Evolutionary conservation across 257 asterid genomes (phyloP), one percentile per base, ranked within the genome.

Genomic region (Solanum boliviense): DNA sequence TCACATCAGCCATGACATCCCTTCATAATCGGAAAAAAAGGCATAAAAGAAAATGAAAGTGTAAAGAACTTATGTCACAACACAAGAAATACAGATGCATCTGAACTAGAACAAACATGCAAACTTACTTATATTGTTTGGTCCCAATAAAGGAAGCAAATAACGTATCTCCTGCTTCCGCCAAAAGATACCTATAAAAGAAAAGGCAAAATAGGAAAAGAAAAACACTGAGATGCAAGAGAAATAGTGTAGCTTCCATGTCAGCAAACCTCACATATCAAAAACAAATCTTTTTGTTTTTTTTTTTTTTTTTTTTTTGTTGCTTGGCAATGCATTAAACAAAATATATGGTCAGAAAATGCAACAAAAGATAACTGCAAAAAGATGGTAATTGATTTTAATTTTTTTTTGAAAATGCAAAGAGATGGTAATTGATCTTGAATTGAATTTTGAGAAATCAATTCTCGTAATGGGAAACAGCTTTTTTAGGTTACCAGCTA

Each of bases 1-100:
- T 96, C 91, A 98, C 99, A 94, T 96, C 99, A 97, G 99, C 99
- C 98, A 97, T 94, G 98, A 97, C 86, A 95, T 97, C 99, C 99
- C 99, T 97, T 95, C 93, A 88, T 91, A 91, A 89, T 92, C 91
- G 92, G 92, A 92, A 91, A 91, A 56, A 86, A 87, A 90, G 86
- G 88, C 87, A 90, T 85, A 94, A 92, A 91, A 90, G 95, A 84
- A 93, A 91, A 91, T 90, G 91, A 89, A 85, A 93, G 92, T 92
- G 92, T 90, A 88, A 91, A 88, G 83, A 89, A 87, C 75, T 87
- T 87, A 87, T 88, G 46, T 87, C 56, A 58, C 60, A 88, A 89
- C 46, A 58, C 38, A 88, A 89, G 87, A 85, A 91, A 89, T 29
- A 18, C 85, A 46, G 41, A 18, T 10, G 41, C 41, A 48, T 46